phyloP scores from a whole-genome alignment of 2,329 filamentous ascomycete species.

The Hypocreales sp. region DNA sequence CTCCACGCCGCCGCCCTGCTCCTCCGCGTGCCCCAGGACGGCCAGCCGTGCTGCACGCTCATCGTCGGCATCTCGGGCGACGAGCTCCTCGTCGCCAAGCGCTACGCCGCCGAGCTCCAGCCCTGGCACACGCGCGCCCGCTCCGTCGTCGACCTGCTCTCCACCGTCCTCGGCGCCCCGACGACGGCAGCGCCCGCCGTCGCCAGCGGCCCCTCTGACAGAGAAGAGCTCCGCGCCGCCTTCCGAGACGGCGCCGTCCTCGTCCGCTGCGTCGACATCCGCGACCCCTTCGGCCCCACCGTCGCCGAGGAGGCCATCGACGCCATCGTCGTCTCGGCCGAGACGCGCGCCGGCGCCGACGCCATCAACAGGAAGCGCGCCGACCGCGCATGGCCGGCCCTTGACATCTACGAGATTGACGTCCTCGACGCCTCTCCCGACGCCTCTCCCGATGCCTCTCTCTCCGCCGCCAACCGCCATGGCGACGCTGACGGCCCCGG shows the following conservation, averaged over 20 bases:
- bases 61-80: slow-evolving; percentile 84
- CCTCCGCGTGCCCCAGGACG: slow-evolving; percentile 30
- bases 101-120: slow-evolving; percentile 67
- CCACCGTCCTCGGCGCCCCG: slow-evolving; percentile 36
- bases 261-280: slow-evolving; percentile 71
- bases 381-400: slow-evolving; percentile 57
- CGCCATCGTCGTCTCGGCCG: slow-evolving; percentile 71
- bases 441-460: too few species aligned
- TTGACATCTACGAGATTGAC: slow-evolving; percentile 80
- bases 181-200: slow-evolving; percentile 10
- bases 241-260: slow-evolving; percentile 45
- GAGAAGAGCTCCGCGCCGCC: slow-evolving; percentile 23
- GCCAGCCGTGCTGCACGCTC: slow-evolving; percentile 34
- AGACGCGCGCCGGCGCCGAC: slow-evolving; percentile 70
- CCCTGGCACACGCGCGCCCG: slow-evolving; percentile 62
- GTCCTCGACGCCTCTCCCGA: slow-evolving; percentile 55
- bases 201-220: background rate
- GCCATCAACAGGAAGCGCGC: slow-evolving; percentile 73
- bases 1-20: slow-evolving; percentile 74
- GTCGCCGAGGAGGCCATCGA: slow-evolving; percentile 67
- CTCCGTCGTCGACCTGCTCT: slow-evolving; percentile 58
- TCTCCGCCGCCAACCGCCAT: too few species aligned
- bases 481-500: slow-evolving; percentile 18
- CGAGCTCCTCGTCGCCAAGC: slow-evolving; percentile 75
- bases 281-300: slow-evolving; percentile 81